Evolutionary conservation across 495 filamentous ascomycete species (phyloP), one percentile per base, ranked within the genome.

Genomic region (Aspergillus affinis): DNA sequence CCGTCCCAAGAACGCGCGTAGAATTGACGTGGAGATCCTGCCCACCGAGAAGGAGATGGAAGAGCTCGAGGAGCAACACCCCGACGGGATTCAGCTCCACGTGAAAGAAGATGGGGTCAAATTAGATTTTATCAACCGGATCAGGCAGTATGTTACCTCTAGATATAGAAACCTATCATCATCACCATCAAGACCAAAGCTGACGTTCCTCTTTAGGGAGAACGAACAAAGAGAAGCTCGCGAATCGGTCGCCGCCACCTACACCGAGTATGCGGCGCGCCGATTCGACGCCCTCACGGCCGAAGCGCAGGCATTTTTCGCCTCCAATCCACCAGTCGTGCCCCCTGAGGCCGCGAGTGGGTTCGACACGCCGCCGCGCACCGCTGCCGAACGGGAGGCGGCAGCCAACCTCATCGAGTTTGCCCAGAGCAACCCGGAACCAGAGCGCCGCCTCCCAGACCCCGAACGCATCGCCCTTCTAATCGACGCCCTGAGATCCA

Each of bases 91-190:
- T 13, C 76, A 87, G 32, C 89, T 88, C 70, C 81, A 84, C 51
- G 72, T 96, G 44, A 84, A 88, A 0, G 88, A 87, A 65, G 79
- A 79, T 61, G 90, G 90, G 41, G 83, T 97, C 72, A 88, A 90
- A 71, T 75, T 88, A 15, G 89, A 95, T 68, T 97, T 97, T 63
- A 71, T 78, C 49, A 60, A 72, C 51, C 65, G 70, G 27, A 69
- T 77, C 44, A 77, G 73, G 59, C 61, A 61, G 71, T 77, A 61
- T 62, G 75, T 67, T 30, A 18, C n/a, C 51, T 13, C 29, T n/a
- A 41, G 5, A 12, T 36, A 29, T 20, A 56, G 20, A 54, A 19
- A 48, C 60, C 61, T 21, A 52, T 54, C 27, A 54, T 63, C 50
- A 61, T 47, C 8, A 36, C 12, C 9, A 2, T 12, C 44, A 48